These are phyloP conservation scores for Trichoderma gamsii DNA, from an alignment of 495 filamentous ascomycete genomes.

Conservation along the genomic window DNA sequence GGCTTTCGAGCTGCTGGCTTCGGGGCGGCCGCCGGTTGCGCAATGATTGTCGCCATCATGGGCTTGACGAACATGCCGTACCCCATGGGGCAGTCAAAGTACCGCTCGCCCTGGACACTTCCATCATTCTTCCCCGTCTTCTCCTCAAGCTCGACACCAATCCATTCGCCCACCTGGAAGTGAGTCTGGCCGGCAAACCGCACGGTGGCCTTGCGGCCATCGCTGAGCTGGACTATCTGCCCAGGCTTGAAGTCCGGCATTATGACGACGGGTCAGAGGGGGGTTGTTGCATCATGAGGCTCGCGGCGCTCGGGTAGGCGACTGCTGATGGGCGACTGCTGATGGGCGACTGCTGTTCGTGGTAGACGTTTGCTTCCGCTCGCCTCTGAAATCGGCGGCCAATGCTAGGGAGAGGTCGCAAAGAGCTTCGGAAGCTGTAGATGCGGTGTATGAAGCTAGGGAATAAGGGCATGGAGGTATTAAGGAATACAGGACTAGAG, in stretches of 20 bases:
- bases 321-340: not conserved
- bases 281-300: conserved; percentile 12
- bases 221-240: conserved; percentile 57
- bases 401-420: not conserved
- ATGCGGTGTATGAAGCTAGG: not conserved
- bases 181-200: conserved; percentile 73
- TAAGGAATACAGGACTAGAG: not conserved
- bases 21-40: conserved; percentile 40
- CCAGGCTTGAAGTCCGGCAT: conserved; percentile 41
- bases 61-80: conserved; percentile 88
- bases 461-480: not conserved
- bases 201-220: conserved; percentile 70
- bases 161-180: conserved; percentile 79
- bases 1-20: conserved; percentile 28
- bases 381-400: not conserved
- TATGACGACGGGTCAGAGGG: conserved; percentile 18
- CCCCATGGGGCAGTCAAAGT: conserved; percentile 76
- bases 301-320: conserved; percentile 2
- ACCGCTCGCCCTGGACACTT: conserved; percentile 77
- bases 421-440: not conserved
- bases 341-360: not conserved
- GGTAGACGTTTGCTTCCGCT: not conserved
- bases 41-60: conserved; percentile 52
- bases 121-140: conserved; percentile 93
- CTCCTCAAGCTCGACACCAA: conserved; percentile 83